phyloP scores from a whole-genome alignment of 2,329 filamentous ascomycete species.

The Aspergillus fructus region DNA sequence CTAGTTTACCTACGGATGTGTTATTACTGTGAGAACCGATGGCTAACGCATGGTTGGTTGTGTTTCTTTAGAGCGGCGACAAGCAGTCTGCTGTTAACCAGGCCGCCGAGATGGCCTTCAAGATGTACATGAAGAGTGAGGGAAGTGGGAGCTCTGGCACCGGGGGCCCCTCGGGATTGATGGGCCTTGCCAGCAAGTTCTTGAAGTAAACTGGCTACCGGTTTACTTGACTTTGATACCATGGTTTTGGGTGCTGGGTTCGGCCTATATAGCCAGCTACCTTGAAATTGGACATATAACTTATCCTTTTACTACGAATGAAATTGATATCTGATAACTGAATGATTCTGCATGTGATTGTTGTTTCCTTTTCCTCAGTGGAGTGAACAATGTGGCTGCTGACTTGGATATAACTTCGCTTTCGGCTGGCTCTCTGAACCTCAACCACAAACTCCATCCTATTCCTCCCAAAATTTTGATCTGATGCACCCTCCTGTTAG shows the following conservation, averaged over 20 bases:
- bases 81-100: slow-evolving; percentile 79
- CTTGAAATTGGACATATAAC: neutral
- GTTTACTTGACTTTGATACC: neutral
- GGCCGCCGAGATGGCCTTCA: slow-evolving; percentile 82
- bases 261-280: neutral
- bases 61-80: slow-evolving; percentile 51
- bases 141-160: slow-evolving; percentile 50
- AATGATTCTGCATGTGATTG: neutral
- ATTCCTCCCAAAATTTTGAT: too few species aligned
- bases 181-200: slow-evolving; percentile 63
- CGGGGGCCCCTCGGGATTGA: slow-evolving; percentile 52
- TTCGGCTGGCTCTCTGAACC: neutral
- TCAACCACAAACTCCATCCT: neutral
- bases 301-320: neutral
- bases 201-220: slow-evolving; percentile 28
- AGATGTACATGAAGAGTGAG: slow-evolving; percentile 86
- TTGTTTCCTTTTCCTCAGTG: neutral
- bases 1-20: neutral
- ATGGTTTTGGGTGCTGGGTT: neutral
- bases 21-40: slow-evolving; percentile 1
- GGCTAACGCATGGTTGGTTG: neutral
- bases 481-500: too few species aligned
- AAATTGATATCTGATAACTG: neutral
- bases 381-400: neutral
- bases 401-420: too few species aligned